These are phyloP conservation scores for Penicillium brevicompactum DNA, from an alignment of 2,329 filamentous ascomycete species.

Conservation along the genomic window DNA sequence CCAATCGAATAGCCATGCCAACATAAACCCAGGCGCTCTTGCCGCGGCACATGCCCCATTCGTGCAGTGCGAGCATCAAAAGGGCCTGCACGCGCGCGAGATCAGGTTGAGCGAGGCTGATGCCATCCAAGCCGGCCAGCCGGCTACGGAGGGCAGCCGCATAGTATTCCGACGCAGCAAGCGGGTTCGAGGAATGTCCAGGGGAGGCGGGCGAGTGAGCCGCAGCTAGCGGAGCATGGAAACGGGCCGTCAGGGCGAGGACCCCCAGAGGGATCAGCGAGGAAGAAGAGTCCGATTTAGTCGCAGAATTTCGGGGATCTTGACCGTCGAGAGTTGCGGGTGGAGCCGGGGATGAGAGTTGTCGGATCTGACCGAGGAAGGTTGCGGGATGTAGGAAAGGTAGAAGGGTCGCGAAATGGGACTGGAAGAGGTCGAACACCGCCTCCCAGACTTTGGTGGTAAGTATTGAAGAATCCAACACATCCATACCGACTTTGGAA, in stretches of 20 bases:
- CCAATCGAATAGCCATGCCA: conserved; percentile 48
- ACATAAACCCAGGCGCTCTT: conserved; percentile 55
- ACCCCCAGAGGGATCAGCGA: conserved; percentile 58
- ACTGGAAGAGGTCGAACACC: conserved; percentile 61
- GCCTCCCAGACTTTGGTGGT: conserved; percentile 59
- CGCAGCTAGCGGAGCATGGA: conserved; percentile 52
- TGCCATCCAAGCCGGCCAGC: conserved; percentile 47
- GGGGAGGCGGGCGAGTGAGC: conserved; percentile 51
- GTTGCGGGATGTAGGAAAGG: conserved; percentile 60
- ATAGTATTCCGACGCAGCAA: conserved; percentile 57
- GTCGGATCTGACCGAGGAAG: conserved; percentile 53
- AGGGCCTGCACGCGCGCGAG: conserved; percentile 57
- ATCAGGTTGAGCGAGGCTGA: conserved; percentile 44
- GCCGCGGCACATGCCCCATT: conserved; percentile 59
- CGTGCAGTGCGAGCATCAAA: conserved; percentile 59
- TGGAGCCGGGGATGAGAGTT: conserved; percentile 30
- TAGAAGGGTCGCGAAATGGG: conserved; percentile 59
- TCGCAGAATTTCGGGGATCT: conserved; percentile 31
- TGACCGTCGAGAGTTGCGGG: conserved; percentile 23
- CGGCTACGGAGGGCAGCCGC: conserved; percentile 54
- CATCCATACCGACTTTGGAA: conserved; percentile 43
- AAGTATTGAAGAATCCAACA: conserved; percentile 53
- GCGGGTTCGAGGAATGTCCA: conserved; percentile 48
- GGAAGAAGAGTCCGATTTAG: conserved; percentile 41
- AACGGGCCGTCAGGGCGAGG: conserved; percentile 58